These are phyloP conservation scores for Irpex sp. DNA, from an alignment of 1,284 basidiomycete species.

Conservation along the genomic window DNA sequence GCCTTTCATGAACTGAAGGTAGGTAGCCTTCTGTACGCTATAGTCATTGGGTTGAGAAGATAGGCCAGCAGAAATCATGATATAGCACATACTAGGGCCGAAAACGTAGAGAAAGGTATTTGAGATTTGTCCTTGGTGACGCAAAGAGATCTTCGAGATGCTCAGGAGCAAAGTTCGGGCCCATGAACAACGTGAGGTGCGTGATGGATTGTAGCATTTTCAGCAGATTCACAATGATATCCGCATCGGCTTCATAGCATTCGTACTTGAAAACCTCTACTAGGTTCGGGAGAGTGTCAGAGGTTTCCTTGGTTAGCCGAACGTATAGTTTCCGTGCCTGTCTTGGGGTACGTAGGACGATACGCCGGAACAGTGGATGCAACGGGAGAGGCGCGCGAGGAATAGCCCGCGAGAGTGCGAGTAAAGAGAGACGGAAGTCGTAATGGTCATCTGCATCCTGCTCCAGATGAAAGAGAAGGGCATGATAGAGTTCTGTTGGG, in stretches of 20 bases:
- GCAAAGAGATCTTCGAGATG: constrained; percentile 56
- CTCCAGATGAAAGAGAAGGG: constrained; percentile 44
- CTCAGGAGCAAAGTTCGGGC: constrained; percentile 60
- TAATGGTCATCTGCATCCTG: constrained; percentile 9
- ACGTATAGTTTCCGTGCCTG: constrained; percentile 43
- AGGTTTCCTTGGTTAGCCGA: constrained; percentile 35
- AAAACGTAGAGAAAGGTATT: constrained; percentile 51
- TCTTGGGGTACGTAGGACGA: constrained; percentile 38
- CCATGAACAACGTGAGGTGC: constrained; percentile 48
- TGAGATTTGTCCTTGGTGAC: constrained; percentile 32
- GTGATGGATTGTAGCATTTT: constrained; percentile 42
- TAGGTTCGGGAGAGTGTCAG: constrained; percentile 25
- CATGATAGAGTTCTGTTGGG: constrained; percentile 56
- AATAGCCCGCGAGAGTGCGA: constrained; percentile 50
- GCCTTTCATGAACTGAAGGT: constrained; percentile 67
- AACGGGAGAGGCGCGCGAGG: constrained; percentile 49
- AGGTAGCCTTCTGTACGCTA: constrained; percentile 62
- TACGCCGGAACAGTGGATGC: constrained; percentile 43
- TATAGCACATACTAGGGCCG: constrained; percentile 57
- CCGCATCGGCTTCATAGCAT: constrained; percentile 57
- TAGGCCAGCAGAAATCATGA: not conserved
- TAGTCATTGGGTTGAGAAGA: not conserved
- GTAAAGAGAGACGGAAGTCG: constrained; percentile 35
- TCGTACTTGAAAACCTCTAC: constrained; percentile 46
- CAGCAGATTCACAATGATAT: constrained; percentile 54